phyloP scores from a whole-genome alignment of 768 basidiomycete genomes.

The Porpolomopsis calyptriformis region DNA sequence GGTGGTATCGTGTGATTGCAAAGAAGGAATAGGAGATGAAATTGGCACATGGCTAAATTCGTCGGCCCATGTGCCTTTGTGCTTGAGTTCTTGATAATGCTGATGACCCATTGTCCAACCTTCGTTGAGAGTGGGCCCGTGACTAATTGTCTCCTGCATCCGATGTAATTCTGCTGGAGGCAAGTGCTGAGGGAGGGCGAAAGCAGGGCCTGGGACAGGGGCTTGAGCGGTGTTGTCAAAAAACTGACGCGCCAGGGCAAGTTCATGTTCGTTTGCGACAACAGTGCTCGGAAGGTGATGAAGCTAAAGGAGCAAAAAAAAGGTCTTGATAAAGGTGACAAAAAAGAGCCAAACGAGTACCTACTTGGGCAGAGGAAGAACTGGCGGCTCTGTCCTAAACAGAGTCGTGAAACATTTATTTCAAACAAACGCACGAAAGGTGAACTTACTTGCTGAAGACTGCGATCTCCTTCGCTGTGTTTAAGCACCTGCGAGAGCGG shows the following conservation, averaged over 20 bases:
- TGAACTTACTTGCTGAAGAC: slow-evolving; percentile 65
- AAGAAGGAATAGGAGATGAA: slow-evolving; percentile 17
- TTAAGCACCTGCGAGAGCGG: slow-evolving; percentile 85
- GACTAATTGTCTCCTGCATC: slow-evolving; percentile 22
- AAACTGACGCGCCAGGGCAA: slow-evolving; percentile 69
- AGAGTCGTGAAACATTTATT: slow-evolving; percentile 1
- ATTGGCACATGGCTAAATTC: slow-evolving; percentile 38
- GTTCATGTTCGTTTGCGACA: slow-evolving; percentile 51
- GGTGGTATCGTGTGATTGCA: no score
- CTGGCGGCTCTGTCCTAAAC: slow-evolving; percentile 63
- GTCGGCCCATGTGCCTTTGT: slow-evolving; percentile 39
- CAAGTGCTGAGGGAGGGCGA: slow-evolving; percentile 21
- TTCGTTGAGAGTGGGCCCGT: slow-evolving; percentile 32
- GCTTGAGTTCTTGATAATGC: slow-evolving; percentile 27
- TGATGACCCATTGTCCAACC: slow-evolving; percentile 47
- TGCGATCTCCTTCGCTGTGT: slow-evolving; percentile 80
- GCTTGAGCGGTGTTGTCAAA: slow-evolving; percentile 42
- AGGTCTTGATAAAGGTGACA: background rate
- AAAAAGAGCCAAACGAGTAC: slow-evolving; percentile 11
- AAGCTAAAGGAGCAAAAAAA: slow-evolving; percentile 34
- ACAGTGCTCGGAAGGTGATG: slow-evolving; percentile 59
- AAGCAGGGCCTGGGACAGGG: slow-evolving; percentile 23
- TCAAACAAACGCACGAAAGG: background rate
- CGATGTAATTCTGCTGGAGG: slow-evolving; percentile 21
- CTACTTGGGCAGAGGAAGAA: slow-evolving; percentile 59